phyloP scores from a whole-genome alignment of 805 yeast species.

The fission yeast (Schizosaccharomyces pombe) region DNA sequence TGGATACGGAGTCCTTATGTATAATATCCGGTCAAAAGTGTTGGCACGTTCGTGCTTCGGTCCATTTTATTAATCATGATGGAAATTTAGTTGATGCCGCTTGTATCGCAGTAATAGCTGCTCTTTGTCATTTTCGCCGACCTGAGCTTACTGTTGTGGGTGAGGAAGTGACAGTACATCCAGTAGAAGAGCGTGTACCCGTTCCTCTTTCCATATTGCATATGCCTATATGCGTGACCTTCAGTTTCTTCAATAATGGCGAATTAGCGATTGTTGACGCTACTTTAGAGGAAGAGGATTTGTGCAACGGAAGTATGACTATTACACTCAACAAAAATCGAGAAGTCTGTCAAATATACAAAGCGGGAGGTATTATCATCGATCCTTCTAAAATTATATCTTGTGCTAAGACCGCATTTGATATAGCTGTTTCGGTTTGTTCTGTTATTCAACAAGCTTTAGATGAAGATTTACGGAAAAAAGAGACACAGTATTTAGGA shows the following conservation, averaged over 20 bases:
- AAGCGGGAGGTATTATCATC: slow-evolving; percentile 48
- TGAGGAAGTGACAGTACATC: slow-evolving; percentile 20
- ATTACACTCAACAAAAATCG: slow-evolving; percentile 73
- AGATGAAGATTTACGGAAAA: background rate
- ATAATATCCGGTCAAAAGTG: slow-evolving; percentile 76
- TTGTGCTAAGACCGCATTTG: background rate
- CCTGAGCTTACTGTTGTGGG: slow-evolving; percentile 54
- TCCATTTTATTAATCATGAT: slow-evolving; percentile 71
- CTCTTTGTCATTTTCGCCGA: slow-evolving; percentile 54
- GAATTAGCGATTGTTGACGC: slow-evolving; percentile 29
- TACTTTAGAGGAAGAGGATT: slow-evolving; percentile 45
- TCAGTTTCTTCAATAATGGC: slow-evolving; percentile 54
- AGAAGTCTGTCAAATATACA: slow-evolving; percentile 72
- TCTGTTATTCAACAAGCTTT: background rate
- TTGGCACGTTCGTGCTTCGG: slow-evolving; percentile 78
- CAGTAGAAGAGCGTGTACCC: slow-evolving; percentile 59
- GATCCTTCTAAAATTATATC: background rate
- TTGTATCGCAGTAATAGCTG: slow-evolving; percentile 75
- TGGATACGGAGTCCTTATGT: slow-evolving; percentile 76
- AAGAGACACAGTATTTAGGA: background rate
- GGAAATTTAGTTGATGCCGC: slow-evolving; percentile 84
- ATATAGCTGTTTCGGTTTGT: background rate
- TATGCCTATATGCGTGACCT: slow-evolving; percentile 72
- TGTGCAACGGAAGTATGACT: slow-evolving; percentile 59
- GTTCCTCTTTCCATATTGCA: slow-evolving; percentile 68